phyloP scores from a whole-genome alignment of 495 filamentous ascomycete species.

The Annulohypoxylon moriforme region DNA sequence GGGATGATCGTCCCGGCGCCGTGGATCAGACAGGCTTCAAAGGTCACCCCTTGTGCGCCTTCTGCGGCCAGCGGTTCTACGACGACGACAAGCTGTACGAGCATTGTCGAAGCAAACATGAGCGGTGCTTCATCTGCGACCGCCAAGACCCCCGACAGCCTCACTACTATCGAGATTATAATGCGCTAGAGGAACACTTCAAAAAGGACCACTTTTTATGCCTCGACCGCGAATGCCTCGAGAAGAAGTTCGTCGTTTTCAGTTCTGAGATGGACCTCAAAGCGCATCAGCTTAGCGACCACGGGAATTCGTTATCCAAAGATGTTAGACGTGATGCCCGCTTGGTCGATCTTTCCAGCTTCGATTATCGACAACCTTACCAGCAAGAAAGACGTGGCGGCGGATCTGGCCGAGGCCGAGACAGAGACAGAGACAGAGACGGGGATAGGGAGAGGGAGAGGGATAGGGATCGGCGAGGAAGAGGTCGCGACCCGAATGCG shows the following conservation, averaged over 20 bases:
- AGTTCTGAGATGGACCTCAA: slow-evolving; percentile 93
- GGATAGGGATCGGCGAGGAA: slow-evolving; percentile 56
- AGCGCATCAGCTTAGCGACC: slow-evolving; percentile 80
- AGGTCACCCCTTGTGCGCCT: slow-evolving; percentile 93
- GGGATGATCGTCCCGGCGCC: slow-evolving; percentile 91
- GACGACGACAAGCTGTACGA: slow-evolving; percentile 93
- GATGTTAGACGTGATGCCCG: slow-evolving; percentile 86
- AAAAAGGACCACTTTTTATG: slow-evolving; percentile 88
- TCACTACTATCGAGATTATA: slow-evolving; percentile 90
- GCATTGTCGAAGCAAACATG: slow-evolving; percentile 92
- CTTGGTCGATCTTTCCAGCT: slow-evolving; percentile 84
- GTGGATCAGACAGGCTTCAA: slow-evolving; percentile 95
- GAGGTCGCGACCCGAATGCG: slow-evolving; percentile 71
- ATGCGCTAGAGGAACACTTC: slow-evolving; percentile 86
- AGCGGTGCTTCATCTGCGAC: slow-evolving; percentile 95
- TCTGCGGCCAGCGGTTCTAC: slow-evolving; percentile 93
- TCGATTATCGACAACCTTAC: slow-evolving; percentile 81
- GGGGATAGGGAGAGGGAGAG: slow-evolving; percentile 57
- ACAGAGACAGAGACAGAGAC: slow-evolving; percentile 34
- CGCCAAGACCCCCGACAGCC: slow-evolving; percentile 72
- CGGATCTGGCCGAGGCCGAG: slow-evolving; percentile 48
- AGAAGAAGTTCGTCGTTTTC: slow-evolving; percentile 99
- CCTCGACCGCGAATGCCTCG: slow-evolving; percentile 83
- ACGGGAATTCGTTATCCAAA: slow-evolving; percentile 82
- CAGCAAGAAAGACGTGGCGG: slow-evolving; percentile 69